Evolutionary conservation across 2,329 filamentous ascomycete species (phyloP).

Genomic region (Pseudogymnoascus sp.): DNA sequence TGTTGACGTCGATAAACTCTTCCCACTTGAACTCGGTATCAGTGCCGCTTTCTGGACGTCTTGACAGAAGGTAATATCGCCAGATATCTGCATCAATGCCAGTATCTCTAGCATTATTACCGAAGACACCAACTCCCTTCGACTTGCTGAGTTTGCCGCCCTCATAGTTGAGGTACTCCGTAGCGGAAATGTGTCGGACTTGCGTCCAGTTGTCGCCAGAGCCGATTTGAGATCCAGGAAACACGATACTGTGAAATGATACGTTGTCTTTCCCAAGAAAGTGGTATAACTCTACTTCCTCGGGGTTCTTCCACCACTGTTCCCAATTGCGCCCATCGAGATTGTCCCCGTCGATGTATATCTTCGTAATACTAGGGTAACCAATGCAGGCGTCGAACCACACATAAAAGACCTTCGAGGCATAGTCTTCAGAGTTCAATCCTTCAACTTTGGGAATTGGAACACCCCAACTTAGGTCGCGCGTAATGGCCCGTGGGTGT

Average conservation of each 20-base stretch:
- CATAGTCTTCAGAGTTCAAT: slow-evolving; percentile 43
- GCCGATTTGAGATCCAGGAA: slow-evolving; percentile 75
- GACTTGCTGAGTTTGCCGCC: slow-evolving; percentile 85
- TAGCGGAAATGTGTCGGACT: slow-evolving; percentile 76
- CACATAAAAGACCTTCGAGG: slow-evolving; percentile 70
- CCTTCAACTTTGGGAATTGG: slow-evolving; percentile 23
- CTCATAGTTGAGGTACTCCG: slow-evolving; percentile 79
- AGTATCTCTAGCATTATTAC: slow-evolving; percentile 76
- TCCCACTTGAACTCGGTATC: slow-evolving; percentile 84
- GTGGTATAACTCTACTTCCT: slow-evolving; percentile 78
- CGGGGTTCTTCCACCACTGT: slow-evolving; percentile 83
- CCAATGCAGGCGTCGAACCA: slow-evolving; percentile 77
- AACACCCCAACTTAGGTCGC: slow-evolving; percentile 45
- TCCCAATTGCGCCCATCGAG: slow-evolving; percentile 59
- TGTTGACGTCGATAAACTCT: slow-evolving; percentile 71
- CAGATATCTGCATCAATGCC: slow-evolving; percentile 81
- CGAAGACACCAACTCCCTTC: slow-evolving; percentile 77
- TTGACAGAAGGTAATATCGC: slow-evolving; percentile 78
- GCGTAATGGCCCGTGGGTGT: slow-evolving; percentile 73
- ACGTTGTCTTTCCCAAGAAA: slow-evolving; percentile 87
- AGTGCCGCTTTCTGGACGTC: slow-evolving; percentile 67
- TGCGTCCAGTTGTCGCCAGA: slow-evolving; percentile 77
- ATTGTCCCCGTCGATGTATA: slow-evolving; percentile 55
- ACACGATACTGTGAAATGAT: slow-evolving; percentile 75
- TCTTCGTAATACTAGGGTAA: slow-evolving; percentile 81